A percentile compares a stretch with the other conserved stretches of the same genome.
phyloP scores from a whole-genome alignment of 495 filamentous ascomycete species.

The Penicillium flavigenum region DNA sequence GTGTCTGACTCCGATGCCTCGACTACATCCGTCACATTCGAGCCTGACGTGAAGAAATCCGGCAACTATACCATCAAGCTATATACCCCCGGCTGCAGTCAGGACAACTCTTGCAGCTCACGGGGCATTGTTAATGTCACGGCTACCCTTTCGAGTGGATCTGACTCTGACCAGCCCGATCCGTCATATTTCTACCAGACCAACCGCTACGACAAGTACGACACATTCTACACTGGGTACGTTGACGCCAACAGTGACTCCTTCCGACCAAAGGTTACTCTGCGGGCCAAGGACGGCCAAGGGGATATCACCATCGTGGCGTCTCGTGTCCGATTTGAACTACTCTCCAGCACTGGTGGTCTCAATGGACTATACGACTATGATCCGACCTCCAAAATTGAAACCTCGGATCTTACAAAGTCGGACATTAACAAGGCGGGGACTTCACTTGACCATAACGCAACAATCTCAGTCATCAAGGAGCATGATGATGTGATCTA shows the following conservation, averaged over 20 bases:
- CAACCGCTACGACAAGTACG: conserved; percentile 92
- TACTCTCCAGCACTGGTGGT: conserved; percentile 60
- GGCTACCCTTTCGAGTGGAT: conserved; percentile 59
- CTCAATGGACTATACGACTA: conserved; percentile 93
- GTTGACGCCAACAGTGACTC: conserved; percentile 71
- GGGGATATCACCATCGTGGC: conserved; percentile 76
- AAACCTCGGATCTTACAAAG: conserved; percentile 60
- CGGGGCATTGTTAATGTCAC: conserved; percentile 81
- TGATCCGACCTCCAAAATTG: conserved; percentile 59
- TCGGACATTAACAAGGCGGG: conserved; percentile 76
- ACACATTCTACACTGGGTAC: conserved; percentile 79
- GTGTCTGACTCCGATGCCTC: conserved; percentile 56
- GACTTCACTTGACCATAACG: conserved; percentile 59
- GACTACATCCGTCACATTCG: conserved; percentile 64
- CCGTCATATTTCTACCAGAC: conserved; percentile 71
- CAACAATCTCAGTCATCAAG: conserved; percentile 63
- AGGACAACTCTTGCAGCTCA: conserved; percentile 71
- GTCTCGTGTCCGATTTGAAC: conserved; percentile 75
- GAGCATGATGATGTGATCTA: conserved; percentile 62
- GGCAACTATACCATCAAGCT: conserved; percentile 87
- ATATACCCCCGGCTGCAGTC: conserved; percentile 85
- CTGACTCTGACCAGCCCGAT: conserved; percentile 38
- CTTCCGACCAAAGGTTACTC: conserved; percentile 80
- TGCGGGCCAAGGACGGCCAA: conserved; percentile 68
- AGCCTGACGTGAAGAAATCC: conserved; percentile 81